Base-by-base conservation (phyloP, 805 yeast species). In the Torulaspora quercuum region DNA sequence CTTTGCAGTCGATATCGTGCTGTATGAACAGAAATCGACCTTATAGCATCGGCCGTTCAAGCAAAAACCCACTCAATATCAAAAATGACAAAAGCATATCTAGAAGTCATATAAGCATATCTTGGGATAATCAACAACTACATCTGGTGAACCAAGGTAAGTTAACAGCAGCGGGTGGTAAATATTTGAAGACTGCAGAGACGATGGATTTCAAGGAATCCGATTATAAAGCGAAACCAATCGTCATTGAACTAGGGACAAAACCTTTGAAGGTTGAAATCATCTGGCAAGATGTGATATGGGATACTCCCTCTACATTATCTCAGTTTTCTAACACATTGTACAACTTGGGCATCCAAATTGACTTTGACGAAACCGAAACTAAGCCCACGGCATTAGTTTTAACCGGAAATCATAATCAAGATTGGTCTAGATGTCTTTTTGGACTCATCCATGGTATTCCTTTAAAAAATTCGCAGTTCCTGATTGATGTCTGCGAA, bases 51-150 rank as follows among this genome's bases (percentile, higher is more conserved):
- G 64, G 64, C 7, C 49, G 64, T 25, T 58, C 64, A 5, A 52
- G 55, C 20, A 55, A 56, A 37, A 51, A 50, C 40, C 39, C 41
- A 8, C 42, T 58, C 16, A 33, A 32, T 11, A 49, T 58, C n/a
- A 56, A 56, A 25, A 54, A 56, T 35, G 63, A 59, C 29, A 59
- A 58, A 28, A 57, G 63, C 31, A 55, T 59, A 29, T 59, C 64
- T 2, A 46, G 64, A 17, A 44, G 55, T 17, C 64, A 59, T 34
- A 30, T 59, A 5, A 33, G 35, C 10, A 17, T 57, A 2, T 25
- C 29, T 19, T 53, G 59, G 56, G 40, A 39, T 12, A 37, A 39
- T 15, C 5, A 22, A 10, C 33, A 13, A 12, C 13, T 23, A 41
- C 1, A 16, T 9, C n/a, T 31, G 52, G 26, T 32, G 2, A 57